Base-by-base conservation (phyloP, 208 protist genomes). In the Leishmania mexicana region DNA sequence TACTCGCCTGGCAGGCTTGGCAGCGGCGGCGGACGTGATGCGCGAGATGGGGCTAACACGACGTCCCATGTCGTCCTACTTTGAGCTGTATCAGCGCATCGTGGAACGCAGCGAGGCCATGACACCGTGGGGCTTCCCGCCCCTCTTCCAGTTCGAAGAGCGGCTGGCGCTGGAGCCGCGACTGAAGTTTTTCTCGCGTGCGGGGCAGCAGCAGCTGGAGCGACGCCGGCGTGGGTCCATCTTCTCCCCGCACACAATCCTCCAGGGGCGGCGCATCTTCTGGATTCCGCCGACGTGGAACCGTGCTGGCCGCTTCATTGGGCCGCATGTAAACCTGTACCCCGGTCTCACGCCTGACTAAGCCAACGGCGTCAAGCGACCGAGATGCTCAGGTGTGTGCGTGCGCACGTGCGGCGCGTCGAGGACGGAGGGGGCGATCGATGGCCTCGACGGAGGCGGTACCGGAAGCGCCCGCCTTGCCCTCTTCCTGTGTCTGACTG, bases 131-230 rank as follows among this genome's bases (percentile, higher is more conserved):
- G 95, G 93, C 47, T 98, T 98, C 68, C 95, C 95, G 1, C 95
- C 95, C n/a, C 87, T 98, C 40, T 96, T 96, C 83, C 95, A 98
- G 85, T 98, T 98, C 81, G 95, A 98, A 71, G 93, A 98, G 84
- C 93, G 95, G 6, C 88, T 98, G 40, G 81, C 93, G 42, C 87
- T 98, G 47, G 91, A 97, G 87, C 93, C 93, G 70, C 88, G 95
- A 35, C 87, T 98, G 60, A 94, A 93, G 87, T 96, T 96, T 79
- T 98, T 98, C 74, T 96, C 92, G 7, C 82, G 95, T 8, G 89
- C 89, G 6, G 85, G 91, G 40, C 93, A 96, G 85, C 93, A 96
- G 87, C 80, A 93, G 85, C 80, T 97, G 75, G 92, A 95, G 88
- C 85, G 88, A 42, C 91, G 93, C 1, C 92, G 94, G 1, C 79